Conservation (phyloP, 257 asterid species). For the Lithospermum erythrorhizon region DNA sequence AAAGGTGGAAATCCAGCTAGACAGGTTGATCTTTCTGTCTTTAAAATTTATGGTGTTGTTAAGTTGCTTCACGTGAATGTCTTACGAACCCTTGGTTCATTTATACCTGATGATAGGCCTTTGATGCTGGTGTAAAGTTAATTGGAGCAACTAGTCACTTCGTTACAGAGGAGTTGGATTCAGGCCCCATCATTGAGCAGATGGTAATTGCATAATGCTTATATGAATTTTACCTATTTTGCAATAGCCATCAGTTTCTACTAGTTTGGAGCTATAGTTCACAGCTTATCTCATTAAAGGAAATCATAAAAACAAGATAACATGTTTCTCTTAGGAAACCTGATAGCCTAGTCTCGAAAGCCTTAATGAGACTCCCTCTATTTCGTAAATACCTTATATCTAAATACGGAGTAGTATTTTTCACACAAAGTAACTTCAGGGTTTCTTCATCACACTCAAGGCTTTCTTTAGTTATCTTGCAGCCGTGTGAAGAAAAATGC, state of each 20-base stretch:
- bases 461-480: too few species aligned
- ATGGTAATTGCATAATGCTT: conserved; percentile 35
- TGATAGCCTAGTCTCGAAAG: too few species aligned
- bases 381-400: too few species aligned
- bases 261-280: neutral
- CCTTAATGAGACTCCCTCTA: too few species aligned
- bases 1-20: conserved; percentile 89
- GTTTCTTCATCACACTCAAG: too few species aligned
- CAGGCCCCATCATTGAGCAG: conserved; percentile 94
- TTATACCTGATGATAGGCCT: conserved; percentile 44
- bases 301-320: too few species aligned
- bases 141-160: conserved; percentile 96
- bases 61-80: conserved; percentile 1
- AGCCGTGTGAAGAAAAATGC: too few species aligned
- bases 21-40: conserved; percentile 47
- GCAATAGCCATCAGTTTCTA: neutral
- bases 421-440: too few species aligned
- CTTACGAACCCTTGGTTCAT: conserved; percentile 6
- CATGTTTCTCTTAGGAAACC: too few species aligned
- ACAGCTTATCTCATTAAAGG: neutral
- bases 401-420: too few species aligned
- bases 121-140: conserved; percentile 88
- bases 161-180: conserved; percentile 86
- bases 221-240: conserved; percentile 1
- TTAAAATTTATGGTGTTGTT: neutral